Evolutionary conservation across 2,329 filamentous ascomycete species (phyloP).

Genomic region (Colletotrichum tropicicola): DNA sequence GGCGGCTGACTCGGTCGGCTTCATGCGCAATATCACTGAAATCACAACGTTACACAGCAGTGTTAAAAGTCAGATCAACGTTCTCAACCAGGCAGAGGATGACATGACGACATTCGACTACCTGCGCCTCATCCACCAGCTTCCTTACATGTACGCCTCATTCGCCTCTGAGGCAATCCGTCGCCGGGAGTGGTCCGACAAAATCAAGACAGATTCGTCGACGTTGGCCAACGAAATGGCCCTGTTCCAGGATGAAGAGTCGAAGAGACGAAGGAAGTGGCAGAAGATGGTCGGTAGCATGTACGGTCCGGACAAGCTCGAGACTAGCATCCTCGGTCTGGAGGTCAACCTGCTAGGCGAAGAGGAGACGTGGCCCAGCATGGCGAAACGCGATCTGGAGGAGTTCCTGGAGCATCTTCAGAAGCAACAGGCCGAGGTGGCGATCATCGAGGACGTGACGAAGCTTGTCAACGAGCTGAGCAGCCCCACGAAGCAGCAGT

Average conservation of each 20-base stretch:
- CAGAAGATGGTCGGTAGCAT: slow-evolving; percentile 83
- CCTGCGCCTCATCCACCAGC: slow-evolving; percentile 79
- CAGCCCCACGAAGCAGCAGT: slow-evolving; percentile 85
- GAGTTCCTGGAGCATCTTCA: slow-evolving; percentile 76
- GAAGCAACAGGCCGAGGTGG: slow-evolving; percentile 70
- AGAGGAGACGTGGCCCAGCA: slow-evolving; percentile 81
- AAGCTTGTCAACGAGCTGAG: slow-evolving; percentile 83
- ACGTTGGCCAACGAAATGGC: slow-evolving; percentile 93
- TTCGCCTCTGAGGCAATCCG: slow-evolving; percentile 87
- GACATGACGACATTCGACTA: slow-evolving; percentile 84
- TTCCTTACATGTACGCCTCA: slow-evolving; percentile 91
- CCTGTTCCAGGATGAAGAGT: slow-evolving; percentile 90
- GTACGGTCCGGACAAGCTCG: slow-evolving; percentile 71
- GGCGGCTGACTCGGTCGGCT: slow-evolving; percentile 70
- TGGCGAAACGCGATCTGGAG: slow-evolving; percentile 79
- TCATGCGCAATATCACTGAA: slow-evolving; percentile 84
- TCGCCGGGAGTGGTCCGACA: slow-evolving; percentile 90
- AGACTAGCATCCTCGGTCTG: slow-evolving; percentile 77
- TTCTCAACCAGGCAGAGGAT: slow-evolving; percentile 77
- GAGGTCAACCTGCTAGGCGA: slow-evolving; percentile 87
- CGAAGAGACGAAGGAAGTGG: slow-evolving; percentile 89
- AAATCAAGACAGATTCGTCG: slow-evolving; percentile 86
- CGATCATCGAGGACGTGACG: slow-evolving; percentile 75
- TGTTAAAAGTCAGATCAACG: slow-evolving; percentile 76
- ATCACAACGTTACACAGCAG: slow-evolving; percentile 80